These are phyloP conservation scores for Epichloe baconii DNA, from an alignment of 2,329 filamentous ascomycete genomes.

Conservation along the genomic window DNA sequence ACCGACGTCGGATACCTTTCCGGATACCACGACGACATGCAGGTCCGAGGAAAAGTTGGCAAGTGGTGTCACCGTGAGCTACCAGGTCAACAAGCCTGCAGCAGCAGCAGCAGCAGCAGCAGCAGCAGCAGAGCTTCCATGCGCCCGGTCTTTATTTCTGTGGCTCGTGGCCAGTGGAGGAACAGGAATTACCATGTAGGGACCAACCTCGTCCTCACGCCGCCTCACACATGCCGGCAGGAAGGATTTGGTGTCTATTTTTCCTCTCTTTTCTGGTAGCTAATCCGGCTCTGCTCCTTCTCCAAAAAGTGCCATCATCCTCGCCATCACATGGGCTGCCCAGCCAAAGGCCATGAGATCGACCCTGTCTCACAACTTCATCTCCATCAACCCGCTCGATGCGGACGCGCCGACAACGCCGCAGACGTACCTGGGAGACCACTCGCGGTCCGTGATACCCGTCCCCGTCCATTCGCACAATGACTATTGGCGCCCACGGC, in stretches of 20 bases:
- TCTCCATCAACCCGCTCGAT: slow-evolving; percentile 4
- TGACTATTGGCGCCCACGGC: slow-evolving; percentile 52
- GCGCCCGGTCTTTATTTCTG: not conserved
- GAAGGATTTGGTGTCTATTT: not conserved
- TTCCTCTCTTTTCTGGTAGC: not conserved
- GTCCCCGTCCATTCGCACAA: slow-evolving; percentile 53
- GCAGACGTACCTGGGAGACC: not conserved
- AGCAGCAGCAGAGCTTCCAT: not conserved
- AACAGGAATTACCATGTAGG: slow-evolving; percentile 5
- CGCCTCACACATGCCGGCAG: not conserved
- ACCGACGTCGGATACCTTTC: too few relatives aligned
- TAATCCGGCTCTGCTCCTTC: not conserved
- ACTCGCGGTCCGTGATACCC: slow-evolving; percentile 20
- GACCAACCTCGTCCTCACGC: not conserved
- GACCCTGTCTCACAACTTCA: slow-evolving; percentile 4
- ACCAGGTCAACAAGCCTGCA: too few relatives aligned
- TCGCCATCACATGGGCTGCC: slow-evolving; percentile 2
- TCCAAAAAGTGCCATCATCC: slow-evolving; percentile 2
- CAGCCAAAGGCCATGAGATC: slow-evolving; percentile 5
- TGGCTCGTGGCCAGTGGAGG: slow-evolving; percentile 4
- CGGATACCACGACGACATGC: too few relatives aligned
- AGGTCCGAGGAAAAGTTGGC: too few relatives aligned
- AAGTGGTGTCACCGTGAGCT: too few relatives aligned
- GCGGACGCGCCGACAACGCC: not conserved
- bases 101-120: not conserved